Conservation (phyloP, 2,329 filamentous ascomycete species). For the Aspergillus carbonarius region DNA sequence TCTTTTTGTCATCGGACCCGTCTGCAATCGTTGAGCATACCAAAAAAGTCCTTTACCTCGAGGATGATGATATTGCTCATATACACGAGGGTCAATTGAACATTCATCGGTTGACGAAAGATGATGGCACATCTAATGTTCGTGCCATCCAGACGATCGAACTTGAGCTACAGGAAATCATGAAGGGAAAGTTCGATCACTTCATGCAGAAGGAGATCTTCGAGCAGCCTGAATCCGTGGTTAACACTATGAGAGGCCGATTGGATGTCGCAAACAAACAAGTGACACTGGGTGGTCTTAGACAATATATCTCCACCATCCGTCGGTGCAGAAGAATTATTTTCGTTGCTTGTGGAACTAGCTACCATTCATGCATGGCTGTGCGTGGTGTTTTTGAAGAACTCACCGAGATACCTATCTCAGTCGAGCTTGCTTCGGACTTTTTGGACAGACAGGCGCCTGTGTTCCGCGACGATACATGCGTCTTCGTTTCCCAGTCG, state of each 20-base stretch:
- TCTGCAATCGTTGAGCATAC: slow-evolving; percentile 99
- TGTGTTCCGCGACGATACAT: slow-evolving; percentile 98
- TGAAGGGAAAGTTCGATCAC: slow-evolving; percentile 99
- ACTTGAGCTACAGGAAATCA: slow-evolving; percentile 99
- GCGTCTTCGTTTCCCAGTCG: slow-evolving; percentile 97
- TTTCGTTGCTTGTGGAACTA: slow-evolving; percentile 98
- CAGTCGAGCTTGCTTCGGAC: slow-evolving; percentile 94
- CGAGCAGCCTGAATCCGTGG: slow-evolving; percentile 97
- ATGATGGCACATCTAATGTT: slow-evolving; percentile 93
- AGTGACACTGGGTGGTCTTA: slow-evolving; percentile 91
- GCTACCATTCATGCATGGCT: slow-evolving; percentile 99
- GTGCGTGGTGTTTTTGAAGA: slow-evolving; percentile 98
- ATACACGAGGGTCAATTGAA: slow-evolving; percentile 98
- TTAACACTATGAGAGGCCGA: slow-evolving; percentile 99
- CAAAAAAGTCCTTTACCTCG: slow-evolving; percentile 99
- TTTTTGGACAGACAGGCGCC: slow-evolving; percentile 96
- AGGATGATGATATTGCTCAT: slow-evolving; percentile 99
- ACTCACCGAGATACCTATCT: slow-evolving; percentile 94
- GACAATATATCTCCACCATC: slow-evolving; percentile 95
- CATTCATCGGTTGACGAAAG: slow-evolving; percentile 97
- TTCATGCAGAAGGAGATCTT: slow-evolving; percentile 99
- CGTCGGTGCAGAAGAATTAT: slow-evolving; percentile 96
- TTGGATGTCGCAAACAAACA: slow-evolving; percentile 90
- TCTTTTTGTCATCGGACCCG: slow-evolving; percentile 98
- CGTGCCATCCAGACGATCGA: slow-evolving; percentile 98